These are phyloP conservation scores for Coemansia sp. DNA, from an alignment of 371 early-diverging fungal genomes.

Conservation along the genomic window DNA sequence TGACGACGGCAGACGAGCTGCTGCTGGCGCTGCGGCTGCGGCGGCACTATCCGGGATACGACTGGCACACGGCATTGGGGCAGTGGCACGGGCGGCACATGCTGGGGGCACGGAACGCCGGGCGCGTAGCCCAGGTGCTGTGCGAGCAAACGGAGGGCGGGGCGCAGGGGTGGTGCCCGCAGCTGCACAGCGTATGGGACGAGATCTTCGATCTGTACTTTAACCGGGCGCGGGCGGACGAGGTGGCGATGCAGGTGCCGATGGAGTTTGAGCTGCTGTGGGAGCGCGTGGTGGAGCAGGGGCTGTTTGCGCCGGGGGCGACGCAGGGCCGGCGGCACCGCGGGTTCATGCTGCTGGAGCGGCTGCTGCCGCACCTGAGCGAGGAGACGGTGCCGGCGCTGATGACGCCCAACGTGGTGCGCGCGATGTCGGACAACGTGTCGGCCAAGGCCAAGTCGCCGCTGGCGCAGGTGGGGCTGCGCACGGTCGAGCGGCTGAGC, in stretches of 20 bases:
- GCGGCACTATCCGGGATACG: constrained; percentile 41
- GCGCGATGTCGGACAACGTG: constrained; percentile 78
- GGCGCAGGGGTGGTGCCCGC: constrained; percentile 59
- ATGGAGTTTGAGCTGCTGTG: constrained; percentile 79
- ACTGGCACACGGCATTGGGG: constrained; percentile 48
- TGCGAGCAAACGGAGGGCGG: constrained; percentile 33
- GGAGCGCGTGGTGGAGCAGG: constrained; percentile 74
- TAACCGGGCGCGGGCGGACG: constrained; percentile 30
- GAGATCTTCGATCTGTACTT: constrained; percentile 63
- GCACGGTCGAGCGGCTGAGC: constrained; percentile 57
- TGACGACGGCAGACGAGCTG: constrained; percentile 48
- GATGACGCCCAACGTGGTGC: constrained; percentile 81
- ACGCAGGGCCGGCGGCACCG: constrained; percentile 85
- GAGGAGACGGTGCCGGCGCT: constrained; percentile 68
- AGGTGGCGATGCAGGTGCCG: constrained; percentile 21
- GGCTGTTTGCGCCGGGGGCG: constrained; percentile 66
- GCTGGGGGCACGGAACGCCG: constrained; percentile 27
- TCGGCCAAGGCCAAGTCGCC: constrained; percentile 64
- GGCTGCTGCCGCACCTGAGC: constrained; percentile 63
- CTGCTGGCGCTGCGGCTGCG: constrained; percentile 38
- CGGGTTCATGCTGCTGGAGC: constrained; percentile 81
- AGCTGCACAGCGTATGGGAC: constrained; percentile 81
- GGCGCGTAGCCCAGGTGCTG: constrained; percentile 28
- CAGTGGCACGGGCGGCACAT: constrained; percentile 52
- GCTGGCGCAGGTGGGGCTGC: constrained; percentile 75